Conservation (phyloP, 768 basidiomycete species). For the Mycena polygramma region DNA sequence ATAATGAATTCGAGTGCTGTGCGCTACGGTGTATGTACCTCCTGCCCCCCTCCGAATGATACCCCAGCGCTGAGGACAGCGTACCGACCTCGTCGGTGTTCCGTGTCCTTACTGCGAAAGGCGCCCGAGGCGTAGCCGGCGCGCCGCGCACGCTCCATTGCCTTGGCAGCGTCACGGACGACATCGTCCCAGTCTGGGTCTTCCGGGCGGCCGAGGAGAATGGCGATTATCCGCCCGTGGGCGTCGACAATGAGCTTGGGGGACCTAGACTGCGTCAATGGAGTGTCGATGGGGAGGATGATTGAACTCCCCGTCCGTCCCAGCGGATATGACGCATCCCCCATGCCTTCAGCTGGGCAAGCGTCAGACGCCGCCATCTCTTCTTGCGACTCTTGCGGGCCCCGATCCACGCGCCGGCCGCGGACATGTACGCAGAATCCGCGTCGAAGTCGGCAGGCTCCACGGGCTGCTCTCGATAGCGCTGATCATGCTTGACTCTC, state of each 20-base stretch:
- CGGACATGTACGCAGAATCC: not conserved
- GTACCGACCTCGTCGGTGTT: not conserved
- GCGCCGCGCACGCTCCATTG: not conserved
- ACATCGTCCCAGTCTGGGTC: constrained; percentile 8
- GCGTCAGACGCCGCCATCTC: not conserved
- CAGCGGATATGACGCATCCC: not conserved
- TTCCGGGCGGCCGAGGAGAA: constrained; percentile 5
- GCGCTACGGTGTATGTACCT: not conserved
- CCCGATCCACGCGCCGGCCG: constrained; percentile 12
- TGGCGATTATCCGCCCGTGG: constrained; percentile 11
- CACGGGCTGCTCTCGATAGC: not conserved
- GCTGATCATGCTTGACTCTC: not conserved
- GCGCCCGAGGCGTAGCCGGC: not conserved
- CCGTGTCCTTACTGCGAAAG: not conserved
- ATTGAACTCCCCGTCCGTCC: constrained; percentile 5
- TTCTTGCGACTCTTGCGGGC: not conserved
- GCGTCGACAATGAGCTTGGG: constrained; percentile 13
- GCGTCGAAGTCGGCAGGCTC: not conserved
- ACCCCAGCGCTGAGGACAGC: not conserved
- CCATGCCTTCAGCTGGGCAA: not conserved
- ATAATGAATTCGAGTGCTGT: not conserved
- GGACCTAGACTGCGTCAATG: not conserved
- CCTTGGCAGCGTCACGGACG: not conserved
- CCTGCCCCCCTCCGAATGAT: constrained; percentile 17
- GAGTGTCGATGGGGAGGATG: not conserved